phyloP scores from a whole-genome alignment of 352 stramenopile species.

The Phytophthora hybrid region DNA sequence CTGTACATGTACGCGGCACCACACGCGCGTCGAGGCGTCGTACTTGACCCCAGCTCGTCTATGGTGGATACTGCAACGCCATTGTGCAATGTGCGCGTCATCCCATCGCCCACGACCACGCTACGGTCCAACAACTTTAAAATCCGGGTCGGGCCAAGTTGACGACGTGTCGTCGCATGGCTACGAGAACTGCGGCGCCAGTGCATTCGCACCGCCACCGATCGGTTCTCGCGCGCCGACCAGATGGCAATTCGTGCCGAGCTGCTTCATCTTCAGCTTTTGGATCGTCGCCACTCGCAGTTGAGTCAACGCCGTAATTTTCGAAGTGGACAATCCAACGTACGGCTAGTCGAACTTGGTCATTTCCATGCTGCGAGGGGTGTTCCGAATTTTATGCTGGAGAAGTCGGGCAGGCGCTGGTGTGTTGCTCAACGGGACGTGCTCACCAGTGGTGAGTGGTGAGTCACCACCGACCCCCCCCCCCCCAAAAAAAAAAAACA shows the following conservation, averaged over 20 bases:
- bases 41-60: constrained; percentile 35
- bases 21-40: constrained; percentile 19
- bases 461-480: no score
- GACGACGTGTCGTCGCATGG: constrained; percentile 15
- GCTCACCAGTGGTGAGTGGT: no score
- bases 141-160: constrained; percentile 18
- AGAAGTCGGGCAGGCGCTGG: constrained; percentile 2
- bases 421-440: constrained; percentile 4
- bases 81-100: not conserved
- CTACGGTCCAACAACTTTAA: constrained; percentile 23
- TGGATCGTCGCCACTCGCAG: not conserved
- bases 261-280: not conserved
- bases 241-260: constrained; percentile 29
- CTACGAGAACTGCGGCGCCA: constrained; percentile 2
- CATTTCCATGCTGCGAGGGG: constrained; percentile 2
- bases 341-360: constrained; percentile 24
- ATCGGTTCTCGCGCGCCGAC: constrained; percentile 8
- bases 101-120: constrained; percentile 5
- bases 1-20: not conserved
- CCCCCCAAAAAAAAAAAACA: no score
- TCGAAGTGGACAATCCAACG: constrained; percentile 3
- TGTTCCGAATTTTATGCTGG: constrained; percentile 16
- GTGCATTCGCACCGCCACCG: not conserved
- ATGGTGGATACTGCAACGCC: constrained; percentile 8
- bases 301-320: constrained; percentile 8